Base-by-base conservation (phyloP, 371 early-diverging fungal species). In the Capillidium rhysosporum region DNA sequence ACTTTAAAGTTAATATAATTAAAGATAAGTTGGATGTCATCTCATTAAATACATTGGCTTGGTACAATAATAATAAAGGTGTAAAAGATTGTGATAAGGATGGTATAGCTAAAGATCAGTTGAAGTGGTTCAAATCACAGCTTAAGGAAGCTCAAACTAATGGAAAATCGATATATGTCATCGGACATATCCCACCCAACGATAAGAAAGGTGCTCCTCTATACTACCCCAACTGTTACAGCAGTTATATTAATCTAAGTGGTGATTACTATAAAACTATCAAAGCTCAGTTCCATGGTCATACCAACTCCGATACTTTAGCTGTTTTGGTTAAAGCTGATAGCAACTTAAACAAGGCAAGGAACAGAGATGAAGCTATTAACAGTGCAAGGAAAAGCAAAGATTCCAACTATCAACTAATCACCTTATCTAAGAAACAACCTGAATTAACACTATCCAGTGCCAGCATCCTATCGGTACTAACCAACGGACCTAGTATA, bases 151-250 rank as follows among this genome's bases (percentile, higher is more conserved):
- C 52, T 14, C 18, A 28, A 12, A 24, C 16, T 3, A 41, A 39
- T 39, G 49, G 44, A 20, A 26, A 51, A 29, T 59, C 52, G 44
- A 56, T 64, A 8, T 67, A 65, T 58, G 57, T 72, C 9, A 66
- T 68, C 55, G 65, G 68, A 7, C 75, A 77, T 64, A 61, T 75
- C 23, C 72, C 75, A 14, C 73, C 77, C 12, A 60, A 61, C 24
- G 59, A 65, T 41, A n/a, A 25, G 0, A 20, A 48, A 12, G 56
- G 59, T 46, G 45, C 46, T 64, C 62, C 38, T 53, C 59, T 48
- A 58, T 62, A 18, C 54, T 53, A 1, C 53, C 47, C 20, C 43
- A 57, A 14, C 56, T 77, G 75, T 55, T 65, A 68, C 40, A 28
- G n/a, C 0, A 23, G 52, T 28, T 77, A 69, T 28, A 39, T 65